phyloP scores from a whole-genome alignment of 768 basidiomycete species.

The Trametes cingulata region DNA sequence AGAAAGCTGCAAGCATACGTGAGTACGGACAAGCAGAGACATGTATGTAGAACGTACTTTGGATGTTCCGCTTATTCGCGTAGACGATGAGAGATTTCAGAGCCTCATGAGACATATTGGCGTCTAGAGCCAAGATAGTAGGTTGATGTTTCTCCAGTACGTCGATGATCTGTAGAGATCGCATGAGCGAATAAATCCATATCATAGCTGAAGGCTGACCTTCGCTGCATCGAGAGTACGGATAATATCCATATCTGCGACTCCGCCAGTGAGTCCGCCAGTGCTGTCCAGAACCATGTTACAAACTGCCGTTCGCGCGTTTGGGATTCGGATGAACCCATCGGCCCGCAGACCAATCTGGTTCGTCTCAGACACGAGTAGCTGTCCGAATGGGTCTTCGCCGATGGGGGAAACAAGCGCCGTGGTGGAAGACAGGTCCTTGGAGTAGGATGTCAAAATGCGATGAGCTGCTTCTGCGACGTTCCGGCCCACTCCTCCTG shows the following conservation, averaged over 20 bases:
- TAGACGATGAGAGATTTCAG: constrained; percentile 54
- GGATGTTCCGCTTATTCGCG: constrained; percentile 11
- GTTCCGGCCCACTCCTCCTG: constrained; percentile 95
- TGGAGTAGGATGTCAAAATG: constrained; percentile 41
- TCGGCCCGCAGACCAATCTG: constrained; percentile 79
- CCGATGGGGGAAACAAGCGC: constrained; percentile 79
- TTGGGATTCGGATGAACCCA: constrained; percentile 54
- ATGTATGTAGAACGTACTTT: neutral
- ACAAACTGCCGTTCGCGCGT: constrained; percentile 73
- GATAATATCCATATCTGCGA: constrained; percentile 88
- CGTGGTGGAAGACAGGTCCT: constrained; percentile 34
- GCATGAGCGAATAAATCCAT: neutral
- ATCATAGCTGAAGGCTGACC: constrained; percentile 40
- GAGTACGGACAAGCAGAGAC: constrained; percentile 1
- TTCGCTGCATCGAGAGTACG: constrained; percentile 46
- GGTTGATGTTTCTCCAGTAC: constrained; percentile 54
- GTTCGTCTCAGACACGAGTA: constrained; percentile 58
- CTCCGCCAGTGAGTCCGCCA: constrained; percentile 78
- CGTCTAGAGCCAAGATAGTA: constrained; percentile 69
- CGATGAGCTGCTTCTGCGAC: constrained; percentile 89
- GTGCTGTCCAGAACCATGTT: constrained; percentile 75
- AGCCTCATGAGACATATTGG: constrained; percentile 60
- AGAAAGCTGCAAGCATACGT: constrained; percentile 57
- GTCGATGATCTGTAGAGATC: constrained; percentile 46
- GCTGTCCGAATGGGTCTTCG: constrained; percentile 70